These are phyloP conservation scores for Aureoboletus auriporus DNA, from an alignment of 768 basidiomycete species.

Conservation along the genomic window DNA sequence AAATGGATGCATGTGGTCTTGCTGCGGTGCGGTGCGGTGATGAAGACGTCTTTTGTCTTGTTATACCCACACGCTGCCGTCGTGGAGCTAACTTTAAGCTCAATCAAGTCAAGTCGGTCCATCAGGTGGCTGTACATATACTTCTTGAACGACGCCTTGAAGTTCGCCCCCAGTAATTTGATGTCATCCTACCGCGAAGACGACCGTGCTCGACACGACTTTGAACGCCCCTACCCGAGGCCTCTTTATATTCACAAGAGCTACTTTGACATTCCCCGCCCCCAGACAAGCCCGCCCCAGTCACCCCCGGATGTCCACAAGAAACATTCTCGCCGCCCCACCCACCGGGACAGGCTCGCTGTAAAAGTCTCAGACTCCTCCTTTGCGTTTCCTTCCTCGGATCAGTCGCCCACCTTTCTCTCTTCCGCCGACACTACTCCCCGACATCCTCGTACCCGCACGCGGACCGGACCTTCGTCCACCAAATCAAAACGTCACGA, in stretches of 20 bases:
- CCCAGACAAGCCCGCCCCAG: constrained; percentile 36
- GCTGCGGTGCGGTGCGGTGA: no score
- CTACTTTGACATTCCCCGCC: constrained; percentile 45
- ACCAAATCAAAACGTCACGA: constrained; percentile 39
- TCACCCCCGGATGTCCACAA: constrained; percentile 15
- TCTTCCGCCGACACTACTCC: constrained; percentile 30
- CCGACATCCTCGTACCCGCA: constrained; percentile 45
- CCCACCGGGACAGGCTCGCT: constrained; percentile 24
- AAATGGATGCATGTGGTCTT: no score
- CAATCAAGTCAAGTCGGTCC: no score
- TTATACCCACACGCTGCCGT: no score
- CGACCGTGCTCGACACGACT: constrained; percentile 44
- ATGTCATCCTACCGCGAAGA: constrained; percentile 16
- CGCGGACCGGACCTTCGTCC: constrained; percentile 55
- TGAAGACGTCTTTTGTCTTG: no score
- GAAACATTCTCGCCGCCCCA: constrained; percentile 23
- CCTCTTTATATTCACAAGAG: constrained; percentile 23
- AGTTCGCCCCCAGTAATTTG: background rate
- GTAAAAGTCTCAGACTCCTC: constrained; percentile 24
- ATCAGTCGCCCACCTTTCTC: constrained; percentile 23
- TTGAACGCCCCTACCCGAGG: constrained; percentile 27
- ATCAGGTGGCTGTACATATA: background rate
- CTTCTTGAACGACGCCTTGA: background rate
- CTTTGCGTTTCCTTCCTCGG: constrained; percentile 27
- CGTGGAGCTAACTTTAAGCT: no score